Evolutionary conservation across 257 asterid genomes (phyloP).

Genomic region (Gardenia jasminoides): DNA sequence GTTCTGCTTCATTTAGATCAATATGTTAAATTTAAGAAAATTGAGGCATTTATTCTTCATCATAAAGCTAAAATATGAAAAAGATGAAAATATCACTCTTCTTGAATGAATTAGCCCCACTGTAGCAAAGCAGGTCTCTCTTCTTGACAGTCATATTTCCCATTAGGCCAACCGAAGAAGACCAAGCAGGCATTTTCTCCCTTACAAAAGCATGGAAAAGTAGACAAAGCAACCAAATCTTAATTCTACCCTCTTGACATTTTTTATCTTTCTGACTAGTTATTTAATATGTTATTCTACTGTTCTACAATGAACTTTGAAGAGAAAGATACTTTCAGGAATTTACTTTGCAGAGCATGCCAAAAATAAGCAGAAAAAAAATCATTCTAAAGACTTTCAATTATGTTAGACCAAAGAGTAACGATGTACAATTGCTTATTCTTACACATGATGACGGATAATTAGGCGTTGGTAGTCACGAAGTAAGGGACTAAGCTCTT

Average conservation of each 20-base stretch:
- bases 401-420: background rate
- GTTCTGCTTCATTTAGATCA: background rate
- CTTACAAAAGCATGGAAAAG: background rate
- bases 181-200: background rate
- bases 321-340: background rate
- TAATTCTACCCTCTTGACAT: background rate
- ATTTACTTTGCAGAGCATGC: conserved; percentile 1
- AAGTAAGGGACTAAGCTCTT: conserved; percentile 85
- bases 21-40: background rate
- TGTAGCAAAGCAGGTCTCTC: background rate
- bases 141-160: conserved; percentile 1
- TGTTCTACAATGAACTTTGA: background rate
- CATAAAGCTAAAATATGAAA: background rate
- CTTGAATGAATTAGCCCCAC: background rate
- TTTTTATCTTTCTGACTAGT: background rate
- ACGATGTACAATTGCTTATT: conserved; percentile 19
- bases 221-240: background rate
- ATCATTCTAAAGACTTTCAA: background rate
- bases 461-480: conserved; percentile 74
- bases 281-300: no score
- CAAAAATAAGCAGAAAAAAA: conserved; percentile 6
- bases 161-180: background rate
- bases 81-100: background rate
- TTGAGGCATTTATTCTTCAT: background rate
- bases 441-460: conserved; percentile 68